A percentile compares a stretch with the other conserved stretches of the same genome.
Evolutionary conservation across 257 asterid genomes (phyloP).

Genomic region (Plantago ovata): DNA sequence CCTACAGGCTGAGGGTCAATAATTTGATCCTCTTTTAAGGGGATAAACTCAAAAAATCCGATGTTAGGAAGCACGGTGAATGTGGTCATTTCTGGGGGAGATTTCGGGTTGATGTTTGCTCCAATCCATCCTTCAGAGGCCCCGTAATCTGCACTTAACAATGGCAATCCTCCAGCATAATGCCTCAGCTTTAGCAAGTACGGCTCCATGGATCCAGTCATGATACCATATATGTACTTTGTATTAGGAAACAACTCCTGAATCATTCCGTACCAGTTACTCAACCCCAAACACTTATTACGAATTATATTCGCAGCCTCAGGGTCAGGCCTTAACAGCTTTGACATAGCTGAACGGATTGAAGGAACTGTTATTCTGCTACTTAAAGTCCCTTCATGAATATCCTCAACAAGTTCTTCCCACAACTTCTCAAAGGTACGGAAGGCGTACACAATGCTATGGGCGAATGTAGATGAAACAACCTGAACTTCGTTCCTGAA

Average conservation of each 20-base stretch:
- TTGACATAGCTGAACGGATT: slow-evolving; percentile 46
- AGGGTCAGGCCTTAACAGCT: slow-evolving; percentile 54
- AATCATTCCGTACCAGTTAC: slow-evolving; percentile 74
- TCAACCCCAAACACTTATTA: slow-evolving; percentile 39
- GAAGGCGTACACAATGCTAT: slow-evolving; percentile 73
- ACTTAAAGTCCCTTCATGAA: slow-evolving; percentile 44
- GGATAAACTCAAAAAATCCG: slow-evolving; percentile 68
- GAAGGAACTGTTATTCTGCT: slow-evolving; percentile 41
- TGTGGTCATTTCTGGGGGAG: slow-evolving; percentile 59
- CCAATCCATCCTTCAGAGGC: slow-evolving; percentile 93
- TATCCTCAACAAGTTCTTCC: slow-evolving; percentile 57
- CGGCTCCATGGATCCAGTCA: slow-evolving; percentile 93
- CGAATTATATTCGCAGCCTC: slow-evolving; percentile 42
- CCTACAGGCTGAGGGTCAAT: slow-evolving; percentile 37
- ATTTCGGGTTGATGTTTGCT: slow-evolving; percentile 58
- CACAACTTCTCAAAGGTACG: slow-evolving; percentile 63
- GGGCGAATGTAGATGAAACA: slow-evolving; percentile 77
- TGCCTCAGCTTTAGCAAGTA: slow-evolving; percentile 63
- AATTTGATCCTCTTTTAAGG: slow-evolving; percentile 26
- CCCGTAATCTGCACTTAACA: slow-evolving; percentile 82
- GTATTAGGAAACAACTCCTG: slow-evolving; percentile 62
- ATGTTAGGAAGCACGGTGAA: slow-evolving; percentile 69
- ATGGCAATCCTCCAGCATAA: slow-evolving; percentile 64
- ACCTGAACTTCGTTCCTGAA: slow-evolving; percentile 54
- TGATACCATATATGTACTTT: slow-evolving; percentile 67